These are phyloP conservation scores for Pythium insidiosum DNA, from an alignment of 352 stramenopile genomes.

Conservation along the genomic window DNA sequence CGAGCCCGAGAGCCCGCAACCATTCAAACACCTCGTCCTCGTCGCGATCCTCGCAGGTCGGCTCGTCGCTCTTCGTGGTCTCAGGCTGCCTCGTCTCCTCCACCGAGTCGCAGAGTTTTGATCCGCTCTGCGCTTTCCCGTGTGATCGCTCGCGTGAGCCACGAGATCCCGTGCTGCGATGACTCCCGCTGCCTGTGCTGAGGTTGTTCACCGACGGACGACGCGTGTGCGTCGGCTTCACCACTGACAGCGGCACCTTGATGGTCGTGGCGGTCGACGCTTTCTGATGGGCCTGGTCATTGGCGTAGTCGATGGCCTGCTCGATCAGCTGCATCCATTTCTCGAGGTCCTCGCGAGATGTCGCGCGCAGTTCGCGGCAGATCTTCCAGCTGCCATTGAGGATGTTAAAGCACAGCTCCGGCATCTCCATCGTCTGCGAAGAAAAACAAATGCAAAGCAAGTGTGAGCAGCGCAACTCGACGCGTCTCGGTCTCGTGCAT, in stretches of 20 bases:
- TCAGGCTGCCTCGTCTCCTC: too few species aligned
- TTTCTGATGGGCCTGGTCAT: slow-evolving; percentile 21
- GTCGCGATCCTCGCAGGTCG: slow-evolving; percentile 30
- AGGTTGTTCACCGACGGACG: not conserved
- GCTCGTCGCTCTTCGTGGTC: too few species aligned
- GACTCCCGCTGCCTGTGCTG: slow-evolving; percentile 16
- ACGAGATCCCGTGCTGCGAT: slow-evolving; percentile 2
- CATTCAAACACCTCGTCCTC: slow-evolving; percentile 76
- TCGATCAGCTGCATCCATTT: slow-evolving; percentile 70
- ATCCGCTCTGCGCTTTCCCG: not conserved
- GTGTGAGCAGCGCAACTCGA: too few species aligned
- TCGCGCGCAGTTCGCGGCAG: slow-evolving; percentile 64
- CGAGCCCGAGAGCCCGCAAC: slow-evolving; percentile 50
- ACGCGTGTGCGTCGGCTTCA: slow-evolving; percentile 2
- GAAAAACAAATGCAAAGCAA: not conserved
- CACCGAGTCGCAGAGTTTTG: slow-evolving; percentile 4
- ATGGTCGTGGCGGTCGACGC: too few species aligned
- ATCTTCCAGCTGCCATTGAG: slow-evolving; percentile 78
- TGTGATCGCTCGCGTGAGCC: slow-evolving; percentile 1
- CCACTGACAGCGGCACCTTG: not conserved
- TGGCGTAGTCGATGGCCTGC: slow-evolving; percentile 70
- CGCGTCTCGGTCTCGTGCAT: too few species aligned
- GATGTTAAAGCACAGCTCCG: slow-evolving; percentile 69
- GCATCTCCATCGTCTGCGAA: slow-evolving; percentile 71
- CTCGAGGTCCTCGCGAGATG: slow-evolving; percentile 49